These are phyloP conservation scores for Pontederia paniculata DNA, from an alignment of 176 grass and related monocot genomes.

Conservation along the genomic window DNA sequence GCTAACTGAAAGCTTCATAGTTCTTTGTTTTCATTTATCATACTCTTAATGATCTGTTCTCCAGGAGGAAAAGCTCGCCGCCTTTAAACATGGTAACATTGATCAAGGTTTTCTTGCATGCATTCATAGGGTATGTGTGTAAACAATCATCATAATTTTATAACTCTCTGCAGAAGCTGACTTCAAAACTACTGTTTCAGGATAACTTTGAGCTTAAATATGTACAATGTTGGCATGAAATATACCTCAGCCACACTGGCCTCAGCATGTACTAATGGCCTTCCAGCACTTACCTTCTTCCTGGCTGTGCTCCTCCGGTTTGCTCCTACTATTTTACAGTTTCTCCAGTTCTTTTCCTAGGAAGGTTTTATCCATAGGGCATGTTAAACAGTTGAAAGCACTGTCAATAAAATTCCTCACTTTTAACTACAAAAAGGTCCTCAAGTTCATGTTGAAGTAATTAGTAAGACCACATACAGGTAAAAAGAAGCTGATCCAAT, in stretches of 20 bases:
- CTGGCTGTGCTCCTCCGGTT: constrained; percentile 2
- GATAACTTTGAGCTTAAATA: constrained; percentile 9
- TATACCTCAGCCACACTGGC: constrained; percentile 14
- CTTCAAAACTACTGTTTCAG: not conserved
- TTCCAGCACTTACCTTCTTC: constrained; percentile 6
- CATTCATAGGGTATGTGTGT: constrained; percentile 35
- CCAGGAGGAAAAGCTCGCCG: constrained; percentile 32
- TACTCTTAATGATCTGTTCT: not conserved
- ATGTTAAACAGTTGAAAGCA: not conserved
- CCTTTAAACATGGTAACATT: constrained; percentile 30
- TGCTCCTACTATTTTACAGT: too few relatives aligned
- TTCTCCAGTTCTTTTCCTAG: not conserved
- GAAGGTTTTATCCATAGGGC: not conserved
- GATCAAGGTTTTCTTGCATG: constrained; percentile 64
- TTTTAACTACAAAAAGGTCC: too few relatives aligned
- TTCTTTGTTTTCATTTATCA: not conserved
- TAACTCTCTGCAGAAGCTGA: not conserved
- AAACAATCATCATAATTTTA: too few relatives aligned
- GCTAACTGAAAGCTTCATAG: not conserved
- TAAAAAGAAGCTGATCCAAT: too few relatives aligned
- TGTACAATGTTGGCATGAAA: constrained; percentile 6
- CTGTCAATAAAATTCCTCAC: too few relatives aligned
- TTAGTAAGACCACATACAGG: too few relatives aligned
- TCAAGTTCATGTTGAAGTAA: too few relatives aligned
- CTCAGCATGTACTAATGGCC: not conserved